phyloP scores from a whole-genome alignment of 306 rosid species.

The Castanopsis chinensis region DNA sequence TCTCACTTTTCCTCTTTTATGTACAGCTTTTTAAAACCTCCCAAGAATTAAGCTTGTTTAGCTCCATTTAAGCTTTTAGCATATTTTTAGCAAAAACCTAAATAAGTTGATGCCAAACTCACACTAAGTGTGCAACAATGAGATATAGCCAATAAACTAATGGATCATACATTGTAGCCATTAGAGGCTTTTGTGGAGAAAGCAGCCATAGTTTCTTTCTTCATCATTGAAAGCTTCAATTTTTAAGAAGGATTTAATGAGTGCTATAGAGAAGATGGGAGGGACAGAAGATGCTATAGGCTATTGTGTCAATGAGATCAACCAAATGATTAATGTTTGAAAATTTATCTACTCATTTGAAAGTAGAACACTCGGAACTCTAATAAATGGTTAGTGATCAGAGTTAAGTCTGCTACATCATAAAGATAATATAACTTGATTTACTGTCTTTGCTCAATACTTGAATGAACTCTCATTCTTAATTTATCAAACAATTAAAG shows the following conservation, averaged over 20 bases:
- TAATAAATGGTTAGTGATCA: not conserved
- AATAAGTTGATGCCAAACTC: too few species aligned
- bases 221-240: conserved; percentile 20
- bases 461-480: not conserved
- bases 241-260: not conserved
- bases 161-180: conserved; percentile 30
- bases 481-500: not conserved
- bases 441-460: too few species aligned
- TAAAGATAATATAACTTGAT: not conserved
- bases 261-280: not conserved
- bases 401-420: not conserved
- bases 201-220: conserved; percentile 34
- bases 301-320: conserved; percentile 15
- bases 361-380: not conserved
- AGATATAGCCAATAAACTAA: conserved; percentile 63
- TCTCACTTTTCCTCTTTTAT: too few species aligned
- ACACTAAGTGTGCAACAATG: conserved; percentile 50
- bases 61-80: too few species aligned
- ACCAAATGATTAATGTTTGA: not conserved
- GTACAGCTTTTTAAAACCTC: too few species aligned
- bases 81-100: too few species aligned
- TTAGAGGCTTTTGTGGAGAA: conserved; percentile 42
- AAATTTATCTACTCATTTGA: not conserved
- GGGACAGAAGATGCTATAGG: conserved; percentile 22
- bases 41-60: too few species aligned